Evolutionary conservation across 208 protist genomes (phyloP).

Genomic region (Phytomonas sp.): DNA sequence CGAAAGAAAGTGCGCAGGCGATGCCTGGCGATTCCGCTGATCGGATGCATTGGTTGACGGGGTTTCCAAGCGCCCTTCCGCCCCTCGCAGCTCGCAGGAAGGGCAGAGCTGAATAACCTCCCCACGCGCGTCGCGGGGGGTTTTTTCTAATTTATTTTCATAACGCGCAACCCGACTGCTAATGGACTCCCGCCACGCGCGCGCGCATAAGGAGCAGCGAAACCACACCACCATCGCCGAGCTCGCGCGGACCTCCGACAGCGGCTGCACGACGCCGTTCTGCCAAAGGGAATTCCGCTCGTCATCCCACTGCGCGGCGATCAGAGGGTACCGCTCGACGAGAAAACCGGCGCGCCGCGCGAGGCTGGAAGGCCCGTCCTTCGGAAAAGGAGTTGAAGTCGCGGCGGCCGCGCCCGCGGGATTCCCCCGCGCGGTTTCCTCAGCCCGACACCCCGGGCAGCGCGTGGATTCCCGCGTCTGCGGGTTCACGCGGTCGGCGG

Average conservation of each 20-base stretch:
- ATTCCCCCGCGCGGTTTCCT: no score
- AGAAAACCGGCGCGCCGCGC: no score
- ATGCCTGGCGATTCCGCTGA: no score
- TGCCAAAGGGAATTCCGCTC: conserved; percentile 33
- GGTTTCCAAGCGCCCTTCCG: neutral
- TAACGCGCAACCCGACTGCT: conserved; percentile 38
- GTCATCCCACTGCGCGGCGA: conserved; percentile 65
- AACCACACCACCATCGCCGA: conserved; percentile 46
- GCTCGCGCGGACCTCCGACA: conserved; percentile 31
- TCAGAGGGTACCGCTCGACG: conserved; percentile 26
- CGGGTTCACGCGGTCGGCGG: conserved; percentile 36
- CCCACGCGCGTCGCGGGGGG: neutral
- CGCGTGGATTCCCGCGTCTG: conserved; percentile 35
- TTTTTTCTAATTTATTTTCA: neutral
- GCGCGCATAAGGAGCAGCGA: conserved; percentile 41
- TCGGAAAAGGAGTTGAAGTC: no score
- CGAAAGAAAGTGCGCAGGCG: conserved; percentile 24
- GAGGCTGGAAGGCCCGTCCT: no score
- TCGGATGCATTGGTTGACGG: no score
- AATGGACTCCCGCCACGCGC: conserved; percentile 53
- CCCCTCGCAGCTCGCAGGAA: conserved; percentile 44
- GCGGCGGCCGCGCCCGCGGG: no score
- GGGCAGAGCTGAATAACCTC: conserved; percentile 32
- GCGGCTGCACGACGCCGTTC: conserved; percentile 36
- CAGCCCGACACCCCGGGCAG: conserved; percentile 33